Conservation (phyloP, 805 yeast genomes). For the Phaffomyces thermotolerans region DNA sequence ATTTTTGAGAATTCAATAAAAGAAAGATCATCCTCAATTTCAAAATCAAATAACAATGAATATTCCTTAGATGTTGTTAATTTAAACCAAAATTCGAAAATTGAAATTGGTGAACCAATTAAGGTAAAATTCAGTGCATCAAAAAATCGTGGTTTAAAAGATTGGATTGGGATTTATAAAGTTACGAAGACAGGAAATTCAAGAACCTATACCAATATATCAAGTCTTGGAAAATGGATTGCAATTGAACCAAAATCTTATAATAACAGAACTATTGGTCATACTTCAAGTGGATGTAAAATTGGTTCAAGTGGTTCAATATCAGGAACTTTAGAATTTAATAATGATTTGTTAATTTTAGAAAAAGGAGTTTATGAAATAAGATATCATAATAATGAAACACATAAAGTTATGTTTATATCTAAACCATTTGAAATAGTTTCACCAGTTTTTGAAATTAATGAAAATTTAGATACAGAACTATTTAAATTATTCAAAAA, state of each 20-base stretch:
- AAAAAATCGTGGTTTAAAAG: slow-evolving; percentile 38
- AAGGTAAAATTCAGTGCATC: slow-evolving; percentile 50
- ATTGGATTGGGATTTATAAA: slow-evolving; percentile 75
- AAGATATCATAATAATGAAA: slow-evolving; percentile 58
- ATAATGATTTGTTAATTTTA: slow-evolving; percentile 44
- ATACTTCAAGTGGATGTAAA: slow-evolving; percentile 3
- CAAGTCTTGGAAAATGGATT: slow-evolving; percentile 63
- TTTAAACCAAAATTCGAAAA: slow-evolving; percentile 14
- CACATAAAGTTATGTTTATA: slow-evolving; percentile 62
- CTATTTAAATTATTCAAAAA: slow-evolving; percentile 23
- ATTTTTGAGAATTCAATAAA: background rate
- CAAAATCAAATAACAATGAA: slow-evolving; percentile 25
- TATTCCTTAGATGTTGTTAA: slow-evolving; percentile 24
- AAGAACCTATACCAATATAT: slow-evolving; percentile 46
- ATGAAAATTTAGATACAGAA: slow-evolving; percentile 24
- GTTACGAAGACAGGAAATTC: slow-evolving; percentile 52
- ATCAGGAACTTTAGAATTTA: slow-evolving; percentile 44
- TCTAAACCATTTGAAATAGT: slow-evolving; percentile 61
- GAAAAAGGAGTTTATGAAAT: slow-evolving; percentile 69
- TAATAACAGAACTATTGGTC: slow-evolving; percentile 22
- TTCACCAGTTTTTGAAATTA: slow-evolving; percentile 30
- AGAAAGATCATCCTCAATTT: background rate
- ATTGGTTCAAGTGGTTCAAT: slow-evolving; percentile 16
- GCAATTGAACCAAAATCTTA: slow-evolving; percentile 34
- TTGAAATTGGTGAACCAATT: slow-evolving; percentile 46